Evolutionary conservation across 208 protist genomes (phyloP).

Genomic region (Crithidia fasciculata): DNA sequence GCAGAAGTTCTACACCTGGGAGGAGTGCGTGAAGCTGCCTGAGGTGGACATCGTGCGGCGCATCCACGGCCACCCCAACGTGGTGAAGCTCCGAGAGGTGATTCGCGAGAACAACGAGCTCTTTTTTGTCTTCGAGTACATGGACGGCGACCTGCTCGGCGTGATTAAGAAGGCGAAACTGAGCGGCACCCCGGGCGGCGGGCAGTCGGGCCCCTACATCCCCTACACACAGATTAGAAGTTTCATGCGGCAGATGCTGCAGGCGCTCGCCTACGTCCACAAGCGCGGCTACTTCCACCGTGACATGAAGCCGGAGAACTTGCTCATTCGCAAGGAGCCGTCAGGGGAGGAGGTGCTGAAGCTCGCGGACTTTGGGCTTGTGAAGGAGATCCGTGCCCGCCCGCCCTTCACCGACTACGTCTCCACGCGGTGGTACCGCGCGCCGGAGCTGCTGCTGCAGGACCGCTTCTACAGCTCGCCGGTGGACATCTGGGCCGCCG

Average conservation of each 20-base stretch:
- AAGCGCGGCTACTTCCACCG: slow-evolving; percentile 96
- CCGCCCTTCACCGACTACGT: slow-evolving; percentile 96
- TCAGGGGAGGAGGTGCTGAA: slow-evolving; percentile 92
- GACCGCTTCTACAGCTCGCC: slow-evolving; percentile 92
- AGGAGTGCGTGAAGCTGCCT: slow-evolving; percentile 96
- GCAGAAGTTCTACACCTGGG: slow-evolving; percentile 96
- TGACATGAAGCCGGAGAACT: slow-evolving; percentile 99
- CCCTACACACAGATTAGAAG: slow-evolving; percentile 89
- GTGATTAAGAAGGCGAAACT: slow-evolving; percentile 95
- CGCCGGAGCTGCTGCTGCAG: slow-evolving; percentile 98
- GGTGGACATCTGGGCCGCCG: slow-evolving; percentile 96
- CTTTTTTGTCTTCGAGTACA: slow-evolving; percentile 98
- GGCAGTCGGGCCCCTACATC: slow-evolving; percentile 53
- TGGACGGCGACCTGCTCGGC: slow-evolving; percentile 97
- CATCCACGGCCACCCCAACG: slow-evolving; percentile 96
- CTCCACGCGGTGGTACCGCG: slow-evolving; percentile 98
- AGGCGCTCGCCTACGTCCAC: slow-evolving; percentile 96
- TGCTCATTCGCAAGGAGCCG: slow-evolving; percentile 82
- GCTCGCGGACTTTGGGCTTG: slow-evolving; percentile 94
- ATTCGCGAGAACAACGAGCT: slow-evolving; percentile 97
- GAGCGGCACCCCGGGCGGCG: slow-evolving; percentile 23
- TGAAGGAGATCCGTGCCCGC: slow-evolving; percentile 42
- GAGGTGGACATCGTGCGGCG: slow-evolving; percentile 95
- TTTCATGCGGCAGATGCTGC: slow-evolving; percentile 93
- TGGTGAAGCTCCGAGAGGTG: slow-evolving; percentile 97